Evolutionary conservation across 2,329 filamentous ascomycete genomes (phyloP), one percentile per base, ranked within the genome.

Genomic region (Fusarium temperatum): DNA sequence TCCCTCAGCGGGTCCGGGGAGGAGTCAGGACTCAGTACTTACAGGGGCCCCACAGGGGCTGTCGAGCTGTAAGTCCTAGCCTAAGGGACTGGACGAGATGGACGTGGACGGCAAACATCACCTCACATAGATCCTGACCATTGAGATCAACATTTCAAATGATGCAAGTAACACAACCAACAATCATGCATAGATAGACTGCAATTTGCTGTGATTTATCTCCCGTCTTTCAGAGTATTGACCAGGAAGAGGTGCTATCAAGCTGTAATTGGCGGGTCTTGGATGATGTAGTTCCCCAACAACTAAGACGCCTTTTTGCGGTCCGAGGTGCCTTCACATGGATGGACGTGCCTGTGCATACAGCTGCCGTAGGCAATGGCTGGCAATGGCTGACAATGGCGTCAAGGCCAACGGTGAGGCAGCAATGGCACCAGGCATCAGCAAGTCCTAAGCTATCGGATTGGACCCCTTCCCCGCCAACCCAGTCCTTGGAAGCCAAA

Each of bases 341-440:
- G 26, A 48, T 17, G 20, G 14, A 30, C 28, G 24, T 53, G 10
- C 30, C 32, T 53, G 50, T 26, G n/a, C 32, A 58, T 32, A 41
- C 48, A 42, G 39, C 18, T 35, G 30, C 20, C 22, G 14, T 38
- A 18, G 32, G 14, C 32, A 35, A 35, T 35, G 32, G 8, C 32
- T 35, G 14, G 13, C 20, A 26, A 17, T 47, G 45, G 44, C 45
- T 44, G 45, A 22, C 10, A 41, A 42, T 39, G 44, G 39, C 45
- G 55, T 54, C 32, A 45, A 50, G 26, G 42, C 48, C 38, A 47
- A 53, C 32, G 24, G n/a, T 56, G 28, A 66, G 56, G 36, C 56
- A 47, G 51, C 47, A 50, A 51, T 41, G 8, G 36, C 35, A 61
- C 56, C 66, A 62, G 68, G 61, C 61, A 71, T 45, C 39, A 55